Conservation (phyloP, 768 basidiomycete species). For the Boletus subparvulus region DNA sequence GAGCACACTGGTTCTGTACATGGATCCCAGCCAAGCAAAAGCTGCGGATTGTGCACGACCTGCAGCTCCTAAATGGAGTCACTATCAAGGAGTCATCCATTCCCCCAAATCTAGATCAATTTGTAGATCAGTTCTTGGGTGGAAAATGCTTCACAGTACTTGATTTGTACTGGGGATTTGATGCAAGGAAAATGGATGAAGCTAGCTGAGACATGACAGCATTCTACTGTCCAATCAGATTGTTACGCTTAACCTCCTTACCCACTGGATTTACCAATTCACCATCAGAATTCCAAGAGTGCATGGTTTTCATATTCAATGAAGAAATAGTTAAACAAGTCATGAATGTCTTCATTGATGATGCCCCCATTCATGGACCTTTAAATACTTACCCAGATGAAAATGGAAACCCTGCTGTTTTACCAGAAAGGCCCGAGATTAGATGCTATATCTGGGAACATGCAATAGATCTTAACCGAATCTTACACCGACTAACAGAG, state of each 20-base stretch:
- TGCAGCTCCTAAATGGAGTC: background rate
- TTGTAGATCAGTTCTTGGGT: background rate
- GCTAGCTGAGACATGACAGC: background rate
- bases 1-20: background rate
- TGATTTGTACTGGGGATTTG: background rate
- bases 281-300: background rate
- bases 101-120: background rate
- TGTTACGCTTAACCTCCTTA: background rate
- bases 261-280: background rate
- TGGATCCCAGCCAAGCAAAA: background rate
- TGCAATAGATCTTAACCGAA: background rate
- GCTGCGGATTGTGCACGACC: background rate
- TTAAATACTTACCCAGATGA: background rate
- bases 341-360: background rate
- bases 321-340: background rate
- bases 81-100: background rate
- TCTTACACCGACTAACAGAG: background rate
- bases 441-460: background rate
- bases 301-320: background rate
- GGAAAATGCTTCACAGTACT: background rate
- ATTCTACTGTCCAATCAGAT: background rate
- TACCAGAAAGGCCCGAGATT: background rate
- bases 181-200: background rate
- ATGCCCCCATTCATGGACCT: background rate
- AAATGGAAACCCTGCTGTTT: background rate